Conservation (phyloP, 768 basidiomycete species). For the Phlegmacium glaucopus region DNA sequence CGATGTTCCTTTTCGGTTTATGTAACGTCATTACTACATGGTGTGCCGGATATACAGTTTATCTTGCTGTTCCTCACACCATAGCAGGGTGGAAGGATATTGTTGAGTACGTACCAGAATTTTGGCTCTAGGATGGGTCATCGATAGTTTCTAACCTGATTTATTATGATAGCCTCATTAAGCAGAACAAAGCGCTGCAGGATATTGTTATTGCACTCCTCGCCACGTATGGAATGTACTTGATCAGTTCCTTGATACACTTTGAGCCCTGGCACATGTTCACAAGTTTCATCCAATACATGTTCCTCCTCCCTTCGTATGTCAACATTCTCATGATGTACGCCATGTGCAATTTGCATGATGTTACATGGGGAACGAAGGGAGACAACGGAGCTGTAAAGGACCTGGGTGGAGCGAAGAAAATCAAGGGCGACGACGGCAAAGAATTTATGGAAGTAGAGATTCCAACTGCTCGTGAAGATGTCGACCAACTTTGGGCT, state of each 20-base stretch:
- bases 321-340: constrained; percentile 93
- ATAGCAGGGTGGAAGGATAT: constrained; percentile 74
- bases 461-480: constrained; percentile 76
- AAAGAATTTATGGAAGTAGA: constrained; percentile 88
- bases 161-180: constrained; percentile 44
- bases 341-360: constrained; percentile 90
- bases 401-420: constrained; percentile 89
- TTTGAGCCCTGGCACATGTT: constrained; percentile 98
- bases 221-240: constrained; percentile 80
- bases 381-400: constrained; percentile 87
- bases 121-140: neutral
- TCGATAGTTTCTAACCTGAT: constrained; percentile 1
- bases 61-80: constrained; percentile 75
- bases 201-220: constrained; percentile 82
- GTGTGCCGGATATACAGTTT: constrained; percentile 91
- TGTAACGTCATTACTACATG: constrained; percentile 79
- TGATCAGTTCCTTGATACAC: constrained; percentile 84
- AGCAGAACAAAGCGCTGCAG: constrained; percentile 65
- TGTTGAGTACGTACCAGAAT: constrained; percentile 47
- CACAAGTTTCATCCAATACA: constrained; percentile 88
- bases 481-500: constrained; percentile 84
- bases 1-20: constrained; percentile 76
- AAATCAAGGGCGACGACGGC: constrained; percentile 79
- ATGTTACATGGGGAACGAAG: constrained; percentile 91
- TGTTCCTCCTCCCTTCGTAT: constrained; percentile 79